Percentiles rank a stretch among this genome's conserved stretches.
phyloP scores from a whole-genome alignment of 2,329 filamentous ascomycete species.

The Camptophora hylomeconis region DNA sequence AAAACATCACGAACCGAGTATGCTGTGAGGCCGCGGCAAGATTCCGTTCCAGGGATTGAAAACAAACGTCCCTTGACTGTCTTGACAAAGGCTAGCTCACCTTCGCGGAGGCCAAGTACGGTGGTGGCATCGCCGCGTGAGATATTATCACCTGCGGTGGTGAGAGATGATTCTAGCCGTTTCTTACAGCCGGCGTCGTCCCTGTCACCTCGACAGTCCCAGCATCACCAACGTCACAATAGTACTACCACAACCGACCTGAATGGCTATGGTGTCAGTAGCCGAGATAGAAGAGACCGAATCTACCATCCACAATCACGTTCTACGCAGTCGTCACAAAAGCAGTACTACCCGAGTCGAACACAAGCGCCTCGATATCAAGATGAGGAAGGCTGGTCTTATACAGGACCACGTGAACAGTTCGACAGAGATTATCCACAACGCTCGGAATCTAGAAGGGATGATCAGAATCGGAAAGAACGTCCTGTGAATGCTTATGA shows the following conservation, averaged over 20 bases:
- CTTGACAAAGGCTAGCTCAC: conserved; percentile 11
- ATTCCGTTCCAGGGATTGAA: conserved; percentile 13
- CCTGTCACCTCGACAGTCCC: conserved; percentile 5
- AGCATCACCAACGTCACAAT: conserved; percentile 14
- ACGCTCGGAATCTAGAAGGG: conserved; percentile 19
- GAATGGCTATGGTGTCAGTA: no score
- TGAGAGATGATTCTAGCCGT: conserved; percentile 9
- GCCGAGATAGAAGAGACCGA: no score
- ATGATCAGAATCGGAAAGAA: conserved; percentile 20
- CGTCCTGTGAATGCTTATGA: conserved; percentile 15
- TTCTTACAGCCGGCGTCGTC: conserved; percentile 14
- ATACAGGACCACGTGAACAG: conserved; percentile 34
- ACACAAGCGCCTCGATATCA: conserved; percentile 5
- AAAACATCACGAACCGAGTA: conserved; percentile 16
- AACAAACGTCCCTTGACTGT: conserved; percentile 14
- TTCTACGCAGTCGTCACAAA: no score
- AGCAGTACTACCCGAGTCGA: no score
- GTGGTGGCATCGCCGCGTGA: no score
- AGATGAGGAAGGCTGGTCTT: conserved; percentile 26
- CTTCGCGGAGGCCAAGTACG: no score
- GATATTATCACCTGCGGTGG: conserved; percentile 2
- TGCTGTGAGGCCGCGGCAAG: conserved; percentile 15
- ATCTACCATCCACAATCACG: no score
- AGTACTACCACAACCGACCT: conserved; percentile 15
- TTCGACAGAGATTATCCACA: conserved; percentile 31